Conservation (phyloP, 495 filamentous ascomycete species). For the Aspergillus asperescens region DNA sequence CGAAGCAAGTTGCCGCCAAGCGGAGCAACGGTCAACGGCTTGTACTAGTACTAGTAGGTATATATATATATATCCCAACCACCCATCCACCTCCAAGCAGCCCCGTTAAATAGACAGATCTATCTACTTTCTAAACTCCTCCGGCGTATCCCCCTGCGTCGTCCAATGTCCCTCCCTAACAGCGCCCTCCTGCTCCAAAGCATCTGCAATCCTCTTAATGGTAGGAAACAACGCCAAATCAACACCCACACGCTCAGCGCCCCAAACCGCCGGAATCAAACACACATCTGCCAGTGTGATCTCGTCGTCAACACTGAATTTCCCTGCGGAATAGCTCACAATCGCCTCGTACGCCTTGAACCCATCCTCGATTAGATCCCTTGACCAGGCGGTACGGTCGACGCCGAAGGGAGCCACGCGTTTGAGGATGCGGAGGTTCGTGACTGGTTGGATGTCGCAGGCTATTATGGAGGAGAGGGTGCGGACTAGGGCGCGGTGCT, state of each 20-base stretch:
- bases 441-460: conserved; percentile 46
- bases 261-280: conserved; percentile 48
- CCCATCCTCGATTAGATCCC: conserved; percentile 39
- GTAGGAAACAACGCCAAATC: conserved; percentile 38
- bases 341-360: conserved; percentile 44
- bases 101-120: neutral
- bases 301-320: conserved; percentile 46
- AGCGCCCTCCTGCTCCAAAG: conserved; percentile 32
- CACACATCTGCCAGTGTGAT: conserved; percentile 50
- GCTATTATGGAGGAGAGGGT: conserved; percentile 43
- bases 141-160: conserved; percentile 45
- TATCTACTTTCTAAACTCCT: conserved; percentile 38
- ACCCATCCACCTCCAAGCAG: neutral
- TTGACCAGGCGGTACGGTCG: conserved; percentile 35
- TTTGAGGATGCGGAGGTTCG: conserved; percentile 44
- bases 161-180: conserved; percentile 44
- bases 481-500: conserved; percentile 35
- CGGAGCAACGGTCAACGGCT: too few relatives aligned
- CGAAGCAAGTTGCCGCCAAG: too few relatives aligned
- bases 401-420: conserved; percentile 36
- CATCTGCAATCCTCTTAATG: conserved; percentile 33
- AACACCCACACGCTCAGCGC: conserved; percentile 44
- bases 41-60: too few relatives aligned
- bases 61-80: too few relatives aligned
- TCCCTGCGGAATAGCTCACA: conserved; percentile 30